Conservation (phyloP, 805 yeast species). For the Candida palmyrensis region DNA sequence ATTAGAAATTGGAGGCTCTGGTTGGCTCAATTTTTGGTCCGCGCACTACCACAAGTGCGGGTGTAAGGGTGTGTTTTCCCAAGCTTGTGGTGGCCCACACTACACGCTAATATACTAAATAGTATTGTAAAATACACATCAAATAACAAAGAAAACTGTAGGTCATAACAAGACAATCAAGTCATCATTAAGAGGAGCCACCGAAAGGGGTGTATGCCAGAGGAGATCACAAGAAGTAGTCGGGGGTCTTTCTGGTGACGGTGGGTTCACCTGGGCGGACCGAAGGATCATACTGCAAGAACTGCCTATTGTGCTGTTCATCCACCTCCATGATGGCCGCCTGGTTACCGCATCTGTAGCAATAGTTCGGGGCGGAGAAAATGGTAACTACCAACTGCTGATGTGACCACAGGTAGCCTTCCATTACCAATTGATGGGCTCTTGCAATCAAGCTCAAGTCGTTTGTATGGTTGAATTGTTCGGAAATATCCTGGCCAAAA, state of each 20-base stretch:
- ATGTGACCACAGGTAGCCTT: slow-evolving; percentile 92
- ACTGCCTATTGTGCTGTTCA: slow-evolving; percentile 86
- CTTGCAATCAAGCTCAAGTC: slow-evolving; percentile 82
- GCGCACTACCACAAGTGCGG: slow-evolving; percentile 6
- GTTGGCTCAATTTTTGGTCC: slow-evolving; percentile 21
- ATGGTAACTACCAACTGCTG: slow-evolving; percentile 92
- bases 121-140: neutral
- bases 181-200: too few species aligned
- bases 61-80: neutral
- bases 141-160: too few species aligned
- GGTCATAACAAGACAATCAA: too few species aligned
- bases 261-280: slow-evolving; percentile 98
- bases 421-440: slow-evolving; percentile 98
- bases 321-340: slow-evolving; percentile 98
- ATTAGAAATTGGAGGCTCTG: slow-evolving; percentile 20
- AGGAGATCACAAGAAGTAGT: slow-evolving; percentile 76
- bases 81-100: slow-evolving; percentile 1
- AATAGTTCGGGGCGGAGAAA: slow-evolving; percentile 92
- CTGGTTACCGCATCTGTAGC: slow-evolving; percentile 97
- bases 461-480: slow-evolving; percentile 89
- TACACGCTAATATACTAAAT: neutral
- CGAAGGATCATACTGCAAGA: slow-evolving; percentile 92
- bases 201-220: too few species aligned
- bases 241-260: slow-evolving; percentile 95
- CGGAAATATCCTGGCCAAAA: slow-evolving; percentile 92